Evolutionary conservation across 208 protist species (phyloP), one percentile per base, ranked within the genome.

Genomic region (Leishmania tropica): DNA sequence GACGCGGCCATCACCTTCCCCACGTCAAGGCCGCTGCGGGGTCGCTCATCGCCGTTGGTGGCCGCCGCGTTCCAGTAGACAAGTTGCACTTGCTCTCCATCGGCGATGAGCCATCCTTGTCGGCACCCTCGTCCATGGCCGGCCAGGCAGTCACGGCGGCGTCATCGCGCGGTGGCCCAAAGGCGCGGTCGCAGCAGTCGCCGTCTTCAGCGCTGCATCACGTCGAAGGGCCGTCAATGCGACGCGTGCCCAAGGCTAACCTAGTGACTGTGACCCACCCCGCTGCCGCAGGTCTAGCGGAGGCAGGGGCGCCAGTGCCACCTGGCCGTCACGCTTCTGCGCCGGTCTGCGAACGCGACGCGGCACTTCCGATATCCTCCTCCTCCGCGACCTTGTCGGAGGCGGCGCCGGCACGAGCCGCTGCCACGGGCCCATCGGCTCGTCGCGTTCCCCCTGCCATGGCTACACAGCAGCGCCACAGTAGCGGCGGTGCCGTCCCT

Each of bases 41-140:
- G 17, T 86, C 86, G 21, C 81, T 95, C 70, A 92, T 96, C 80
- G 89, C 93, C 42, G 89, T 96, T 10, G 88, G 89, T 24, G 93
- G 93, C 28, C 87, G 93, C n/a, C 93, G 93, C 17, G 90, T 96
- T 24, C 93, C 93, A 0, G 88, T 94, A 48, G 87, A 93, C 74
- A 96, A 95, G 71, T 73, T 96, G 70, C 89, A 95, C 82, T 83
- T 95, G 37, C 86, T 96, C 17, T 73, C 83, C 21, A 71, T 85
- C 21, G 78, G 79, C 53, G 85, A 85, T n/a, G 80, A 83, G 74
- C 40, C 76, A 24, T 40, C 60, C 51, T 4, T 42, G 47, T 58
- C 76, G 15, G 31, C 45, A 42, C 31, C 11, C 51, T n/a, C 68
- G 42, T 17, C 68, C 3, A 31, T 19, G 42, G 45, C 42, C 68